Evolutionary conservation across 352 stramenopile genomes (phyloP).

Genomic region (Phytophthora aleatoria): DNA sequence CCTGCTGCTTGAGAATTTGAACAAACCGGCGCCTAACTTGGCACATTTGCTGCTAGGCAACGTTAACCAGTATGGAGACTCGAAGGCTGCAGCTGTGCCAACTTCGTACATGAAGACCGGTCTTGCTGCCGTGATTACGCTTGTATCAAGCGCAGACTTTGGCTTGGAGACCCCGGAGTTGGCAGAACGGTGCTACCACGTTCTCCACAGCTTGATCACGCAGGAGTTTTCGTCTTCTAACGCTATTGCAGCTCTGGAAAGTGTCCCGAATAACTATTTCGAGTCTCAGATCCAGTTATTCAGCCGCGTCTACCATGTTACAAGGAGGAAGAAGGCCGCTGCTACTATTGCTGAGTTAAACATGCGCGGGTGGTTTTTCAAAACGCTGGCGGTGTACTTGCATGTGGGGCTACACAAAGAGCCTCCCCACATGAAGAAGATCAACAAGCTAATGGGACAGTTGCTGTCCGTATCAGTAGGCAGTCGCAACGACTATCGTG

Average conservation of each 20-base stretch:
- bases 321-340: slow-evolving; percentile 40
- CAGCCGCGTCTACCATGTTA: slow-evolving; percentile 46
- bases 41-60: slow-evolving; percentile 73
- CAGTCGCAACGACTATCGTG: slow-evolving; percentile 29
- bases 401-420: slow-evolving; percentile 73
- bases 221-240: slow-evolving; percentile 69
- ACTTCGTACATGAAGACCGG: slow-evolving; percentile 53
- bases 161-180: slow-evolving; percentile 66
- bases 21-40: slow-evolving; percentile 77
- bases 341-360: slow-evolving; percentile 63
- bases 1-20: slow-evolving; percentile 78
- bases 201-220: slow-evolving; percentile 67
- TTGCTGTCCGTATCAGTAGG: slow-evolving; percentile 42
- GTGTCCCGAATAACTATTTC: slow-evolving; percentile 67
- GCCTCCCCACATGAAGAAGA: slow-evolving; percentile 67
- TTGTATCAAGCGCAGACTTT: slow-evolving; percentile 79
- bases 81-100: slow-evolving; percentile 25
- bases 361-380: slow-evolving; percentile 87
- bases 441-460: slow-evolving; percentile 67
- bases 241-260: slow-evolving; percentile 65
- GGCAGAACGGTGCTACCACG: slow-evolving; percentile 65
- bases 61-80: slow-evolving; percentile 45
- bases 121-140: slow-evolving; percentile 69
- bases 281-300: slow-evolving; percentile 71
- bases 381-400: slow-evolving; percentile 79